These are phyloP conservation scores for Stephania cephalantha DNA, from an alignment of 164 flowering plant genomes.

Conservation along the genomic window DNA sequence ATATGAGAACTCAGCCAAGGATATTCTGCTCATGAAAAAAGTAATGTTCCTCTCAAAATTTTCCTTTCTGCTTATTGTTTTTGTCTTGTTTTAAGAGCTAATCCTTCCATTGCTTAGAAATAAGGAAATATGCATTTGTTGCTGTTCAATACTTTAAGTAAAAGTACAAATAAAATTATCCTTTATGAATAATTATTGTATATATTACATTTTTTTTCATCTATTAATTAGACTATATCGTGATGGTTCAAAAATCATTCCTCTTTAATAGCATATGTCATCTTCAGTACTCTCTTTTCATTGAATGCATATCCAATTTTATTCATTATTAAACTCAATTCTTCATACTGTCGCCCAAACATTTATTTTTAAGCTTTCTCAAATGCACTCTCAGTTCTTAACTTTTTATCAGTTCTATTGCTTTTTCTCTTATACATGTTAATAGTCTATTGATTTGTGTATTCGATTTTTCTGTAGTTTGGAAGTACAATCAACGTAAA, in stretches of 20 bases:
- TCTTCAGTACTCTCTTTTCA: no score
- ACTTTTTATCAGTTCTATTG: background rate
- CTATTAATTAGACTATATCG: no score
- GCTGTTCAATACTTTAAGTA: background rate
- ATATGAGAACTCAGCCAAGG: conserved; percentile 64
- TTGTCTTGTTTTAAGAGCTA: background rate
- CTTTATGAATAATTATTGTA: no score
- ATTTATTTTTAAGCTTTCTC: background rate
- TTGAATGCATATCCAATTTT: no score
- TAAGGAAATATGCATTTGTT: background rate
- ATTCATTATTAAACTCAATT: no score
- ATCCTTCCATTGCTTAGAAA: no score
- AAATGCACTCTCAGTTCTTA: background rate
- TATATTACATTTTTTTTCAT: background rate
- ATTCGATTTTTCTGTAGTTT: conserved; percentile 42
- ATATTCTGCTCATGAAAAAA: conserved; percentile 77
- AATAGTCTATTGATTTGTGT: background rate
- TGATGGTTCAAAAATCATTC: no score
- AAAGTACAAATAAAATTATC: no score
- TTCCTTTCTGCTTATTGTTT: background rate
- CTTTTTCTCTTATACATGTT: no score
- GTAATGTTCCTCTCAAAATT: conserved; percentile 33
- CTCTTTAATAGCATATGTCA: no score
- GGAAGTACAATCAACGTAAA: conserved; percentile 78
- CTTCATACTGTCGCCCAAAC: background rate